These are phyloP conservation scores for Collariella sp. DNA, from an alignment of 495 filamentous ascomycete genomes.

Conservation along the genomic window DNA sequence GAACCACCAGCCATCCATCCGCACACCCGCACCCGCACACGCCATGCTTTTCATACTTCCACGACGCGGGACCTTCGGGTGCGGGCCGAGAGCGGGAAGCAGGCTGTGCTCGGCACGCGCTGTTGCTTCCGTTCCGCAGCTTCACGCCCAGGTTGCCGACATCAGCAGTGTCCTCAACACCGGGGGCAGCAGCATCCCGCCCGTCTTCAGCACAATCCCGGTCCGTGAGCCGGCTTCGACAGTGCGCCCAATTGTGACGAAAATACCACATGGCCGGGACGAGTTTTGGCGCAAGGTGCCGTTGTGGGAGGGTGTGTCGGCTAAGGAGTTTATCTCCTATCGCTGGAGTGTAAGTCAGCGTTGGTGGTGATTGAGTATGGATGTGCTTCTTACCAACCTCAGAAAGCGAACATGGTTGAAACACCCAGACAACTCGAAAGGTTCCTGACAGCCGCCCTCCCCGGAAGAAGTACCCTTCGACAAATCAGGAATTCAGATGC, in stretches of 20 bases:
- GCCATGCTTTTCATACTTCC: slow-evolving; percentile 12
- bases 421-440: slow-evolving; percentile 28
- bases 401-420: slow-evolving; percentile 36
- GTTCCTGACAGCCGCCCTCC: slow-evolving; percentile 40
- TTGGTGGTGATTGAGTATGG: not conserved
- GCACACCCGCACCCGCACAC: no score
- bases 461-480: slow-evolving; percentile 35
- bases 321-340: slow-evolving; percentile 38
- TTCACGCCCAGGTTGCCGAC: slow-evolving; percentile 21
- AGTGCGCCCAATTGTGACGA: slow-evolving; percentile 5
- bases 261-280: slow-evolving; percentile 10
- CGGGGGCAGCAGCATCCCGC: not conserved
- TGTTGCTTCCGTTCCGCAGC: slow-evolving; percentile 14
- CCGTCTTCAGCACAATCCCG: not conserved
- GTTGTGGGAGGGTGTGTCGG: slow-evolving; percentile 35
- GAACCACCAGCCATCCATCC: not conserved
- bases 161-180: slow-evolving; percentile 5
- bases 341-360: slow-evolving; percentile 38
- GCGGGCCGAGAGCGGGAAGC: not conserved
- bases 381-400: not conserved
- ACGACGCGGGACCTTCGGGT: slow-evolving; percentile 2
- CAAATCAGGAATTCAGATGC: slow-evolving; percentile 23
- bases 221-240: not conserved
- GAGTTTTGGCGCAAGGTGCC: slow-evolving; percentile 40
- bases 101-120: slow-evolving; percentile 6